phyloP scores from a whole-genome alignment of 257 asterid genomes.

The Scutellaria baicalensis region DNA sequence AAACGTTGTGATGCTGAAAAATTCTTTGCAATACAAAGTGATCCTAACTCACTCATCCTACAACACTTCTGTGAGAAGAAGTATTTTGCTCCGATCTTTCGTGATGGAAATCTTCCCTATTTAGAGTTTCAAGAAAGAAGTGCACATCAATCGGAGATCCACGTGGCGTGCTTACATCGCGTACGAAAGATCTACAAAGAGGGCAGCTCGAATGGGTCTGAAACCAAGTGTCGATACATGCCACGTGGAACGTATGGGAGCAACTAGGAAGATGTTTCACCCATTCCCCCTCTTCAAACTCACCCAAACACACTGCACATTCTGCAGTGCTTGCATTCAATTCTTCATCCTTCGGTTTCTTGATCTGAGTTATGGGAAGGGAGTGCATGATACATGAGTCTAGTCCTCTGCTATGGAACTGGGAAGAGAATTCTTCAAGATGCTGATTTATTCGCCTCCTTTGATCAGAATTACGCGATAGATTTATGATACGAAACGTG shows the following conservation, averaged over 20 bases:
- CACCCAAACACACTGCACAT: slow-evolving; percentile 73
- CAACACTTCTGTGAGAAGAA: background rate
- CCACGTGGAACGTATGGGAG: slow-evolving; percentile 62
- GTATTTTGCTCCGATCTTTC: slow-evolving; percentile 20
- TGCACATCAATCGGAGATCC: slow-evolving; percentile 16
- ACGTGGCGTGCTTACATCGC: background rate
- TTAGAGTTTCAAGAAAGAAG: slow-evolving; percentile 29
- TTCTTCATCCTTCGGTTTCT: slow-evolving; percentile 19
- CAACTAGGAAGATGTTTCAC: slow-evolving; percentile 53
- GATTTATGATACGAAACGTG: background rate
- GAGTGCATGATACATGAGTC: slow-evolving; percentile 48
- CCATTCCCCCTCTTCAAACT: slow-evolving; percentile 65
- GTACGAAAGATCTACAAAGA: slow-evolving; percentile 41
- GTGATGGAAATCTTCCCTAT: slow-evolving; percentile 39
- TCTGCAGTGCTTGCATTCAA: background rate
- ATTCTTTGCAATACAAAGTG: background rate
- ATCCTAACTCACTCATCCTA: background rate
- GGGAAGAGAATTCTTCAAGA: slow-evolving; percentile 40
- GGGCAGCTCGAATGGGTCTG: slow-evolving; percentile 79
- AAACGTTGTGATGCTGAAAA: background rate
- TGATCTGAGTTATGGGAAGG: slow-evolving; percentile 55
- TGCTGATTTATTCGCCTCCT: slow-evolving; percentile 36
- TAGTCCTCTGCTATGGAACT: slow-evolving; percentile 46
- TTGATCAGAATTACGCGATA: slow-evolving; percentile 22
- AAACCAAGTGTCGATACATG: slow-evolving; percentile 78